Evolutionary conservation across 768 basidiomycete species (phyloP).

Genomic region (Holtermannia corniformis): DNA sequence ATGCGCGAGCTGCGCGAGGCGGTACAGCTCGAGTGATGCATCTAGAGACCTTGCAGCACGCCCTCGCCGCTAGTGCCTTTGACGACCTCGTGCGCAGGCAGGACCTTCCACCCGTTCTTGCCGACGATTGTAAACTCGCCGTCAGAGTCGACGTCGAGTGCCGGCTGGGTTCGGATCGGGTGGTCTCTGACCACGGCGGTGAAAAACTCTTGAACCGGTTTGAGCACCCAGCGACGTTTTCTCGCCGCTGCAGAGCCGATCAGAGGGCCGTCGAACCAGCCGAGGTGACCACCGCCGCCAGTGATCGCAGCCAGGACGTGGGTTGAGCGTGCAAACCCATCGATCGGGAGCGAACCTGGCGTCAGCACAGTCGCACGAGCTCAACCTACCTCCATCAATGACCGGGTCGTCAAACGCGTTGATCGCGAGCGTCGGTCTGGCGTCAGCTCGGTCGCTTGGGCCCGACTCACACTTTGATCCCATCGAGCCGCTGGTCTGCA

Average conservation of each 20-base stretch:
- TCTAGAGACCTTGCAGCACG: slow-evolving; percentile 26
- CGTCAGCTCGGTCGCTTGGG: background rate
- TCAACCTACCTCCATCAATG: slow-evolving; percentile 29
- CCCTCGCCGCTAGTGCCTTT: slow-evolving; percentile 14
- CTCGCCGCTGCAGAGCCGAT: slow-evolving; percentile 8
- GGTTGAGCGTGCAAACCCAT: slow-evolving; percentile 23
- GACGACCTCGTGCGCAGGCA: slow-evolving; percentile 17
- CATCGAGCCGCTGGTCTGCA: slow-evolving; percentile 21
- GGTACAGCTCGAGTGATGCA: no score
- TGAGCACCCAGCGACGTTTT: slow-evolving; percentile 33
- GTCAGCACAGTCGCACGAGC: background rate
- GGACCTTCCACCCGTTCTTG: slow-evolving; percentile 27
- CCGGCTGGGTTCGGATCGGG: background rate
- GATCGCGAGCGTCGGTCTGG: slow-evolving; percentile 37
- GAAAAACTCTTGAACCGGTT: slow-evolving; percentile 31
- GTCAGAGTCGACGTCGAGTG: slow-evolving; percentile 2
- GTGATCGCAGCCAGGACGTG: slow-evolving; percentile 37
- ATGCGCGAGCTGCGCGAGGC: no score
- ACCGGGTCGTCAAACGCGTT: slow-evolving; percentile 43
- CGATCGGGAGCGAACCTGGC: slow-evolving; percentile 28
- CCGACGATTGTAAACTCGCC: background rate
- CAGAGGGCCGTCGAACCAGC: slow-evolving; percentile 38
- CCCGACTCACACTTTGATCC: slow-evolving; percentile 28
- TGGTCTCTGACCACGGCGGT: slow-evolving; percentile 22
- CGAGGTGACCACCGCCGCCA: slow-evolving; percentile 40